Percentiles rank a stretch among this genome's conserved stretches.
Evolutionary conservation across 169 alveolate genomes (phyloP).

Genomic region (Babesia microti): DNA sequence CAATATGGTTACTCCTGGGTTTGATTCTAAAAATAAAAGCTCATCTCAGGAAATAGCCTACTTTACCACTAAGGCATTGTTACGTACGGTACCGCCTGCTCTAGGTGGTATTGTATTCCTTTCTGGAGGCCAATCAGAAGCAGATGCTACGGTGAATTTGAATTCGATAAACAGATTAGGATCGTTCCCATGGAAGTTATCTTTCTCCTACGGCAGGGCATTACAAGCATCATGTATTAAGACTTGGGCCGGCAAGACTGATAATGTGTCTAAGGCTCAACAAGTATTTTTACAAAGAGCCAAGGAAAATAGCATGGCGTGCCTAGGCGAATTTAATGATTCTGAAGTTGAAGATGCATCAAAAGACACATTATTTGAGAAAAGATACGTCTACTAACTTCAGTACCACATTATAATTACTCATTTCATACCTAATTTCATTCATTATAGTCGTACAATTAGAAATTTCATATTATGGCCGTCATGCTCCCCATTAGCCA

Average conservation of each 20-base stretch:
- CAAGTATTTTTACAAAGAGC: conserved; percentile 86
- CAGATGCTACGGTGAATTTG: conserved; percentile 89
- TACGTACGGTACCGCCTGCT: conserved; percentile 92
- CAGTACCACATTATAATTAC: no score
- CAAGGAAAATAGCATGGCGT: conserved; percentile 93
- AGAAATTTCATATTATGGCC: no score
- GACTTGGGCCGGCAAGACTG: conserved; percentile 93
- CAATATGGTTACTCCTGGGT: conserved; percentile 97
- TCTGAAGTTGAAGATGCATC: conserved; percentile 41
- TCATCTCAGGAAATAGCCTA: conserved; percentile 85
- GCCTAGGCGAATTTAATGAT: conserved; percentile 75
- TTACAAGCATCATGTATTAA: conserved; percentile 87
- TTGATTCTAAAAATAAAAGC: conserved; percentile 75
- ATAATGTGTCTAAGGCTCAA: conserved; percentile 89
- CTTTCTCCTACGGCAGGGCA: conserved; percentile 99
- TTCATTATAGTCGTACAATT: no score
- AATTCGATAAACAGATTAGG: conserved; percentile 87
- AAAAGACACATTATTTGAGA: no score
- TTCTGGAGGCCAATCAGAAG: conserved; percentile 98
- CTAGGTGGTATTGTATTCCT: conserved; percentile 93
- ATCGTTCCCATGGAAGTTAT: conserved; percentile 85
- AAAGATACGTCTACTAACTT: no score
- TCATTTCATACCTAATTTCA: no score
- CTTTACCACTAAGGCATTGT: conserved; percentile 84
- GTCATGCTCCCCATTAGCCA: no score